Conservation (phyloP, 208 protist genomes). For the Sergeia podlipaevii region DNA sequence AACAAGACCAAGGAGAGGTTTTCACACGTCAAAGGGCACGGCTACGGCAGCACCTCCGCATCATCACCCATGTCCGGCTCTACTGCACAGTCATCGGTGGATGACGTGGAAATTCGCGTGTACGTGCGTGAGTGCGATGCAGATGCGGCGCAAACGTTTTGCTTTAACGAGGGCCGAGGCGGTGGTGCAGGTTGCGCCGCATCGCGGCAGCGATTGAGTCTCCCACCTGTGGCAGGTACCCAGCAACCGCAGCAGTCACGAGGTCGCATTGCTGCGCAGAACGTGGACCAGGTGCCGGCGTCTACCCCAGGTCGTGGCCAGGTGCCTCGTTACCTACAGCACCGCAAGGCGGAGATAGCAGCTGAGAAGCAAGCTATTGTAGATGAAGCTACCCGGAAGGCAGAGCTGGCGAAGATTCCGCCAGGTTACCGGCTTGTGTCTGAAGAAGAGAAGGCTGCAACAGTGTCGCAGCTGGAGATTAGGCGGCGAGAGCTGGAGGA, state of each 20-base stretch:
- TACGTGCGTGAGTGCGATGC: conserved; percentile 85
- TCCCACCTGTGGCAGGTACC: neutral
- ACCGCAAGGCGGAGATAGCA: conserved; percentile 78
- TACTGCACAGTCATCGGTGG: conserved; percentile 3
- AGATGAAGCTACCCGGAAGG: conserved; percentile 43
- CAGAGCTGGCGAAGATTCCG: conserved; percentile 66
- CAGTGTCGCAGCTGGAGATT: conserved; percentile 39
- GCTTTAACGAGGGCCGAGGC: conserved; percentile 8
- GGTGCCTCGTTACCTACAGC: conserved; percentile 71
- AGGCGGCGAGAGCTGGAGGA: conserved; percentile 70
- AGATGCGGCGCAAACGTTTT: conserved; percentile 34
- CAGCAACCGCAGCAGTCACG: neutral
- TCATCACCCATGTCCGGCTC: neutral
- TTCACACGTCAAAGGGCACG: conserved; percentile 53
- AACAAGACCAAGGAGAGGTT: conserved; percentile 55
- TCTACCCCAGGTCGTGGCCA: conserved; percentile 24
- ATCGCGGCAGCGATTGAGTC: neutral
- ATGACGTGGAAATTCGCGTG: conserved; percentile 75
- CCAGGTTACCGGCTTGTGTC: conserved; percentile 76
- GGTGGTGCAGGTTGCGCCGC: neutral
- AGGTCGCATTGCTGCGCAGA: conserved; percentile 1
- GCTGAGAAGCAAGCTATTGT: conserved; percentile 62
- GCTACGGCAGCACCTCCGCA: conserved; percentile 28
- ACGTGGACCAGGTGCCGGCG: too few species aligned
- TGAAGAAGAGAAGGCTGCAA: conserved; percentile 71